phyloP scores from a whole-genome alignment of 306 rosid species.

The Chamaecrista fasciculata region DNA sequence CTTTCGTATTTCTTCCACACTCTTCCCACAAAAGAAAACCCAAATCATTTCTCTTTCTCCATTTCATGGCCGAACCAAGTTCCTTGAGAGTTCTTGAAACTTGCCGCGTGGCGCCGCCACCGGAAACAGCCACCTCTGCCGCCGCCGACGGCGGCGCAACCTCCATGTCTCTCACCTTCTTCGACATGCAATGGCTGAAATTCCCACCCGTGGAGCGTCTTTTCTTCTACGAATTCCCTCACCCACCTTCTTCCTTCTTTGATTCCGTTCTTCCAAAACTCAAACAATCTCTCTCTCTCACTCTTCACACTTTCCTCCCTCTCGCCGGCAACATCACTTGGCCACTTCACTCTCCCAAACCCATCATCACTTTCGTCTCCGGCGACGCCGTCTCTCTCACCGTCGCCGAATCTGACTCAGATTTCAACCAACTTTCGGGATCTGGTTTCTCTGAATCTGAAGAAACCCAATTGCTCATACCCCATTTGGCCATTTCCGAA shows the following conservation, averaged over 20 bases:
- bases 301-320: neutral
- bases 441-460: neutral
- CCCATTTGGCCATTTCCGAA: no score
- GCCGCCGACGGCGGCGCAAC: neutral
- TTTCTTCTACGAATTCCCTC: neutral
- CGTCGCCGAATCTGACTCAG: constrained; percentile 9
- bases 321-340: neutral
- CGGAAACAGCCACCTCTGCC: neutral
- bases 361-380: neutral
- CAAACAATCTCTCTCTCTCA: neutral
- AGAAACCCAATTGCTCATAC: no score
- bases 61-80: neutral
- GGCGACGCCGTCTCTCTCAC: constrained; percentile 20
- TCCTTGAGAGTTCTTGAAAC: neutral
- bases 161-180: constrained; percentile 1
- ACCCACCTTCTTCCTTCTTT: neutral
- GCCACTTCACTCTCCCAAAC: neutral
- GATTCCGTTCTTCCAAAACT: neutral
- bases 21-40: no score
- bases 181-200: constrained; percentile 9
- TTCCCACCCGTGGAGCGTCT: neutral
- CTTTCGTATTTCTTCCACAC: no score
- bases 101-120: neutral
- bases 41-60: no score
- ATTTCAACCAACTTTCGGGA: constrained; percentile 5